Conservation (phyloP, 1,284 basidiomycete genomes). For the Pseudozyma sp. region DNA sequence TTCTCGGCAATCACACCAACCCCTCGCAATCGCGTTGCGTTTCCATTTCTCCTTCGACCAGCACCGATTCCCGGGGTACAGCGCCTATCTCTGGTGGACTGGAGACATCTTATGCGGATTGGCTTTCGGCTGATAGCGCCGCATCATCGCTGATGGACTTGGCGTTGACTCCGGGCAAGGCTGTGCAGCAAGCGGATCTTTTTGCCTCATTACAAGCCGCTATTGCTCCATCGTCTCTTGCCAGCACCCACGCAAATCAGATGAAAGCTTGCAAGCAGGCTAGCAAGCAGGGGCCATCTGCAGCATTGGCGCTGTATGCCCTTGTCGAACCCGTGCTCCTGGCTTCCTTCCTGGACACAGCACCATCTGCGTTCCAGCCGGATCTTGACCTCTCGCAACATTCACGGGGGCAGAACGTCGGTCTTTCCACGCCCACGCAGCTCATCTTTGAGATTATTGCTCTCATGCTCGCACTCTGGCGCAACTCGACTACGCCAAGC, state of each 20-base stretch:
- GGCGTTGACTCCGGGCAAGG: conserved; percentile 7
- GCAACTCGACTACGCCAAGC: conserved; percentile 14
- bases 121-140: conserved; percentile 6
- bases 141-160: conserved; percentile 31
- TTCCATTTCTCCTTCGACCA: neutral
- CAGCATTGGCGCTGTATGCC: conserved; percentile 32
- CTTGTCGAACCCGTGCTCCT: conserved; percentile 33
- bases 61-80: neutral
- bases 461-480: conserved; percentile 43
- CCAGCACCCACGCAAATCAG: no score
- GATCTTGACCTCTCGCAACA: conserved; percentile 41
- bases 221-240: neutral
- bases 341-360: conserved; percentile 49
- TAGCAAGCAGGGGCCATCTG: conserved; percentile 12
- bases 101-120: conserved; percentile 16
- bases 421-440: conserved; percentile 33
- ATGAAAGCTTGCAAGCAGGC: neutral
- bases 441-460: conserved; percentile 39
- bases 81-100: neutral
- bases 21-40: conserved; percentile 10
- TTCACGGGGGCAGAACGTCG: conserved; percentile 29
- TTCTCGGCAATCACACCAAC: conserved; percentile 26
- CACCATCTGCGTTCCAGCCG: conserved; percentile 50
- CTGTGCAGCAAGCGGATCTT: conserved; percentile 17
- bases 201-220: conserved; percentile 19